phyloP scores from a whole-genome alignment of 441 rosid genomes.

The Corymbia calophylla region DNA sequence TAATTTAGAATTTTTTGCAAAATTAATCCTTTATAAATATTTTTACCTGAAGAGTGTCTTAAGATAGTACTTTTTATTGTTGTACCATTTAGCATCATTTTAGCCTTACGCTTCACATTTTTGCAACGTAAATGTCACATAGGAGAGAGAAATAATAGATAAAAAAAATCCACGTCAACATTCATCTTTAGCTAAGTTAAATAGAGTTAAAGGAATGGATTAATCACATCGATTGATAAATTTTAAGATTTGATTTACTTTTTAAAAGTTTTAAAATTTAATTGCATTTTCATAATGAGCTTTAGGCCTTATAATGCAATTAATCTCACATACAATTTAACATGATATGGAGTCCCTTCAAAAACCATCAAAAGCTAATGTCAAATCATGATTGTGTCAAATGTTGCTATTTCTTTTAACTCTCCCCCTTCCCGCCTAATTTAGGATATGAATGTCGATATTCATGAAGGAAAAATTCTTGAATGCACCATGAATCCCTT shows the following conservation, averaged over 20 bases:
- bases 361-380: background rate
- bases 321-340: background rate
- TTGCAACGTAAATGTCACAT: background rate
- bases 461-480: background rate
- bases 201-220: background rate
- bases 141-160: too few species aligned
- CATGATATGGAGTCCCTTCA: background rate
- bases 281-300: too few species aligned
- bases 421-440: background rate
- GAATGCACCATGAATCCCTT: background rate
- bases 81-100: too few species aligned
- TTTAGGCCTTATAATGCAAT: background rate
- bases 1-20: too few species aligned
- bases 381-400: background rate
- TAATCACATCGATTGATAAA: background rate
- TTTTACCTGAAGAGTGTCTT: background rate
- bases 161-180: background rate
- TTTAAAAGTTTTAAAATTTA: too few species aligned
- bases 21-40: background rate
- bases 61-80: background rate
- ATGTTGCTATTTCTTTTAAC: background rate
- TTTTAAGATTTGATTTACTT: background rate
- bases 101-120: too few species aligned
- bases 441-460: background rate
- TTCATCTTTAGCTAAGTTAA: background rate